Evolutionary conservation across 129 eudicot genomes (phyloP).

Genomic region (Apium graveolens): DNA sequence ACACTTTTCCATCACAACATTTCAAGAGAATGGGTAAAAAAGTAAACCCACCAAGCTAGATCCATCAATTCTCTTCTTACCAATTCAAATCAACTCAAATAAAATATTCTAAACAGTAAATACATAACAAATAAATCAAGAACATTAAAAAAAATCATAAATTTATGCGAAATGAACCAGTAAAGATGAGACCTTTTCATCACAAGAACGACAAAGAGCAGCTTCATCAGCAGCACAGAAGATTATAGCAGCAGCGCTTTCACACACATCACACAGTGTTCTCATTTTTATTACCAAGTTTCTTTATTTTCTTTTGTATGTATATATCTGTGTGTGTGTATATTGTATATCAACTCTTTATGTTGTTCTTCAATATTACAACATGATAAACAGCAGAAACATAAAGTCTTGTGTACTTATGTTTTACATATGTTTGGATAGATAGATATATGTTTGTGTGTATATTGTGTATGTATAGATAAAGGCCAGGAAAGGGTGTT

Average conservation of each 20-base stretch:
- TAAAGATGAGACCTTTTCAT: slow-evolving; percentile 53
- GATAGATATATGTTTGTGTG: neutral
- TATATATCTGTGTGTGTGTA: neutral
- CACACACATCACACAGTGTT: slow-evolving; percentile 88
- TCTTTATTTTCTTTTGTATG: neutral
- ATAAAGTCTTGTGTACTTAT: neutral
- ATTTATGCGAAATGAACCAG: neutral
- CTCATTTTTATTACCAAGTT: slow-evolving; percentile 35
- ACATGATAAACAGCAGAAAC: neutral
- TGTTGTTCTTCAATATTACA: neutral
- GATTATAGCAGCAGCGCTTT: slow-evolving; percentile 75
- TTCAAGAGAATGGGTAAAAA: neutral
- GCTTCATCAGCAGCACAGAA: slow-evolving; percentile 99
- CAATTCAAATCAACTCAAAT: neutral
- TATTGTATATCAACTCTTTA: neutral
- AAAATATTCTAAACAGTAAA: neutral
- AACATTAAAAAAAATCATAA: neutral
- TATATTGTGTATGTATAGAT: neutral
- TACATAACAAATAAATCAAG: neutral
- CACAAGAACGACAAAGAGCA: slow-evolving; percentile 90
- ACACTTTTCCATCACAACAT: neutral
- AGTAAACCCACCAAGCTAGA: neutral
- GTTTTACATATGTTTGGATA: neutral
- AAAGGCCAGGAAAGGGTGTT: neutral
- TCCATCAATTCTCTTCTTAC: neutral